Base-by-base conservation (phyloP, 768 basidiomycete species). In the Crucibulum laeve region DNA sequence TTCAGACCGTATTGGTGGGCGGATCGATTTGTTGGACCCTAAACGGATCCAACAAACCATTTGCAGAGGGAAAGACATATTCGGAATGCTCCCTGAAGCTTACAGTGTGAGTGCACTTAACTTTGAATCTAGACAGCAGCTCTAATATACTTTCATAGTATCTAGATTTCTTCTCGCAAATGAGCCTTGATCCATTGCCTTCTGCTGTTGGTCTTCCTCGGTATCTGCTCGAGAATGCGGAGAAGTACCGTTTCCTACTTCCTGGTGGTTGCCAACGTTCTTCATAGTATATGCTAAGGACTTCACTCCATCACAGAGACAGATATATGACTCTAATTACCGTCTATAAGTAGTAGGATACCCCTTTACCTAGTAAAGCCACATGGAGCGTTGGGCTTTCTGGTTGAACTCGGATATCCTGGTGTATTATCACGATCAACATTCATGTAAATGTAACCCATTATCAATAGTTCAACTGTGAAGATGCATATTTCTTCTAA, bases 51-150 rank as follows among this genome's bases (percentile, higher is more conserved):
- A 82, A 54, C 59, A 71, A 25, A 74, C 69, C 5, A 76, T 84
- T 25, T 84, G 82, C 53, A 60, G 58, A 17, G 80, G 80, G 3
- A 74, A 73, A 48, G 82, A 84, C 47, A 76, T 82, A 19, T 82
- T 82, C 53, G 75, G 69, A 10, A 82, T 82, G 80, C 58, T 82
- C 6, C 82, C 81, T 14, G 82, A 84, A 58, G 76, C 75, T 1
- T 79, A 77, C 52, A 73, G 62, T 43, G 76, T 78, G 49, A 55
- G 73, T 67, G 19, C 19, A 18, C 34, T 47, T 38, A 18, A 24
- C 22, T 40, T 7, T 34, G 11, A 24, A 15, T 21, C 4, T 32
- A 33, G 21, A 21, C 8, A 4, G 37, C 17, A 28, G n/a, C 24
- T 32, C 25, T 28, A 44, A 25, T 47, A 40, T 8, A 28, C 17